Evolutionary conservation across 2,329 filamentous ascomycete species (phyloP).

Genomic region (Ophiostoma tasmaniense): DNA sequence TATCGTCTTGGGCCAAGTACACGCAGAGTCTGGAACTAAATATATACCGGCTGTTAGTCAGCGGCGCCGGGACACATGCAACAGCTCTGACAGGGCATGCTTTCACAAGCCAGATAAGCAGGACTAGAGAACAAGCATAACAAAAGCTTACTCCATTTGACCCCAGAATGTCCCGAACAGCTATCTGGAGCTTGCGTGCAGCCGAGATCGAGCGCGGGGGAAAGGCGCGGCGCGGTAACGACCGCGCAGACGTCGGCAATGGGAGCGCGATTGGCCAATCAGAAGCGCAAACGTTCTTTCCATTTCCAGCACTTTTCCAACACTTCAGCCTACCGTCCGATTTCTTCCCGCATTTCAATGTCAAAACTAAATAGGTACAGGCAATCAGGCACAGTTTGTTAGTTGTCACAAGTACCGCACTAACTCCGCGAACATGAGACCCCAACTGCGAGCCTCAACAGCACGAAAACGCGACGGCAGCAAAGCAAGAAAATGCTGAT

Average conservation of each 20-base stretch:
- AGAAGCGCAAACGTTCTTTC: background rate
- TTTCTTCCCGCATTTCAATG: conserved; percentile 10
- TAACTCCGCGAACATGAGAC: background rate
- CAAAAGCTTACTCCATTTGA: background rate
- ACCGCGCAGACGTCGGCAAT: conserved; percentile 8
- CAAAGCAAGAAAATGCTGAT: background rate
- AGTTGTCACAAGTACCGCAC: background rate
- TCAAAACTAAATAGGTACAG: background rate
- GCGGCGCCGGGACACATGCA: background rate
- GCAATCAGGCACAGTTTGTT: background rate
- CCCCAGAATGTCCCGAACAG: background rate
- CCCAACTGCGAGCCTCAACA: conserved; percentile 3
- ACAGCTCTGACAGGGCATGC: background rate
- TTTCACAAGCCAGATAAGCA: background rate
- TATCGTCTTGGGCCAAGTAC: background rate
- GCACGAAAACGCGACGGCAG: conserved; percentile 14
- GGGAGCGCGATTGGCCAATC: conserved; percentile 14
- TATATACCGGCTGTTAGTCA: background rate
- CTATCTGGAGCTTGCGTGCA: conserved; percentile 1
- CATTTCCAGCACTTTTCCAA: background rate
- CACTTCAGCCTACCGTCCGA: conserved; percentile 4
- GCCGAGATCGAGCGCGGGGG: conserved; percentile 12
- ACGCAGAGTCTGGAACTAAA: background rate
- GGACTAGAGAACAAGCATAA: background rate
- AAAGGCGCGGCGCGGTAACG: conserved; percentile 10